A percentile compares a stretch with the other conserved stretches of the same genome.
Evolutionary conservation across 192 early-diverging fungal species (phyloP).

Genomic region (Mortierella hygrophila): DNA sequence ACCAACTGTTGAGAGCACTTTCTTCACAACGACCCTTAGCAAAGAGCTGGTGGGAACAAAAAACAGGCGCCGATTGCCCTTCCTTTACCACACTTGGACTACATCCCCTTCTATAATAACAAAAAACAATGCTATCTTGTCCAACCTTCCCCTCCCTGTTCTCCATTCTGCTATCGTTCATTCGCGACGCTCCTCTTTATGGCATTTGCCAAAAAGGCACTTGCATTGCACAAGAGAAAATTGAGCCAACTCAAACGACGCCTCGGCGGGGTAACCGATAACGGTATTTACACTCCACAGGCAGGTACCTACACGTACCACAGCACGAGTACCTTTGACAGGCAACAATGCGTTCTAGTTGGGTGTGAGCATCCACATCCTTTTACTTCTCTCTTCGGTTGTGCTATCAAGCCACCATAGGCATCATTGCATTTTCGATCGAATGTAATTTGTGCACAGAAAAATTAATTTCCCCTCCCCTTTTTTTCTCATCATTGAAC

Average conservation of each 20-base stretch:
- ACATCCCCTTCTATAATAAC: neutral
- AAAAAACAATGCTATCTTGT: constrained; percentile 5
- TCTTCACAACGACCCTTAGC: neutral
- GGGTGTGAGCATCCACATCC: neutral
- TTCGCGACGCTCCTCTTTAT: neutral
- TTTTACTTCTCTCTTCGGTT: neutral
- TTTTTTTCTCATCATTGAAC: neutral
- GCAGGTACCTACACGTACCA: neutral
- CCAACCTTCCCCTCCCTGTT: neutral
- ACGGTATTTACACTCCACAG: neutral
- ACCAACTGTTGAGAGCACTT: neutral
- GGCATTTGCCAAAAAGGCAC: neutral
- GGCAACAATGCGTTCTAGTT: too few species aligned
- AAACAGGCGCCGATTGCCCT: neutral
- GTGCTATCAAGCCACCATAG: neutral
- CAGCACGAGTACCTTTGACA: neutral
- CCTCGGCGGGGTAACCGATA: neutral
- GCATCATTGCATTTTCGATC: neutral
- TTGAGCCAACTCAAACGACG: neutral
- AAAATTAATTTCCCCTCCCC: neutral
- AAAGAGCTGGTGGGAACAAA: neutral
- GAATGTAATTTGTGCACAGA: neutral
- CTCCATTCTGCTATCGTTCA: neutral
- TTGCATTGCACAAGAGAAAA: neutral
- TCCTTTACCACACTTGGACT: neutral